Conservation (phyloP, 2,329 filamentous ascomycete species). For the Talaromyces sp. region DNA sequence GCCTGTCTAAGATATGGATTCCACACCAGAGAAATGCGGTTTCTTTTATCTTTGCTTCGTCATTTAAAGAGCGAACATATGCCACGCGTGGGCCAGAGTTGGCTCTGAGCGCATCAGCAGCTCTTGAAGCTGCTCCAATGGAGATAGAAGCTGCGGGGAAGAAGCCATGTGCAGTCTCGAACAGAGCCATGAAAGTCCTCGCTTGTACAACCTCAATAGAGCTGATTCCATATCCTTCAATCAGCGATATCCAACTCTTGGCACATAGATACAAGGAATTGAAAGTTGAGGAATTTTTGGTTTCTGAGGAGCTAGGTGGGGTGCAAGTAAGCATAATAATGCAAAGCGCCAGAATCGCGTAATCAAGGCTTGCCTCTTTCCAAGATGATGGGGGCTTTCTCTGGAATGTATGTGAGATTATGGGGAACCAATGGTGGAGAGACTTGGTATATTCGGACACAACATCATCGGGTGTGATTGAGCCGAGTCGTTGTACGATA, state of each 20-base stretch:
- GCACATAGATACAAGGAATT: not conserved
- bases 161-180: not conserved
- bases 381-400: not conserved
- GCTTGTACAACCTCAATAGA: not conserved
- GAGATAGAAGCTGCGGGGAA: not conserved
- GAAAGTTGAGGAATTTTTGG: not conserved
- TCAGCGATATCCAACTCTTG: not conserved
- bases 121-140: not conserved
- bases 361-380: not conserved
- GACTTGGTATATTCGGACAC: not conserved
- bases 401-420: not conserved
- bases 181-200: not conserved
- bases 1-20: not conserved
- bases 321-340: not conserved
- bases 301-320: not conserved
- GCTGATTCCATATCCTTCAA: not conserved
- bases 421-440: not conserved
- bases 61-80: not conserved
- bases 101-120: not conserved
- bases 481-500: not conserved
- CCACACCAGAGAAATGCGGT: not conserved
- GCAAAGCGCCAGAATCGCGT: not conserved
- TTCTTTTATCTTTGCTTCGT: not conserved
- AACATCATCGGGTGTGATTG: not conserved
- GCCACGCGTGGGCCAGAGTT: not conserved